Evolutionary conservation across 1,284 basidiomycete genomes (phyloP).

Genomic region (Apiotrichum akiyoshidainum): DNA sequence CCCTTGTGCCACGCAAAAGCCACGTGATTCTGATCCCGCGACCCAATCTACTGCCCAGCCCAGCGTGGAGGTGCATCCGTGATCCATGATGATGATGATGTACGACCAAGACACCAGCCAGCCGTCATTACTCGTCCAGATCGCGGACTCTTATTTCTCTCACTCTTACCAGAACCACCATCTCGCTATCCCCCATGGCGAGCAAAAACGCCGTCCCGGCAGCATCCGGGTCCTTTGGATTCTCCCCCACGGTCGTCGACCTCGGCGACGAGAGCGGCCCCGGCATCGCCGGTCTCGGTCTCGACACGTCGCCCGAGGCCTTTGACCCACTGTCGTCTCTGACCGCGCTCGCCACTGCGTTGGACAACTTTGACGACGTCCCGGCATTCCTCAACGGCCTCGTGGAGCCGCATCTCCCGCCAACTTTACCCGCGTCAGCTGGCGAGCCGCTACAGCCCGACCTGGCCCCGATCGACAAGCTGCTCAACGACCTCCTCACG

Average conservation of each 20-base stretch:
- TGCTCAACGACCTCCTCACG: conserved; percentile 68
- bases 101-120: too few species aligned
- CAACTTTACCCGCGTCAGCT: conserved; percentile 13
- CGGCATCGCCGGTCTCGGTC: not conserved
- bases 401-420: conserved; percentile 30
- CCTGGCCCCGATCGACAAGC: conserved; percentile 68
- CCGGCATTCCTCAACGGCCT: conserved; percentile 47
- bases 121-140: too few species aligned
- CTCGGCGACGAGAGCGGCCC: conserved; percentile 3
- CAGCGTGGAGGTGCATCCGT: too few species aligned
- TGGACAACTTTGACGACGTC: conserved; percentile 44
- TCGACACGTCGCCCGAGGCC: conserved; percentile 7
- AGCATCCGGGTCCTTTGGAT: not conserved
- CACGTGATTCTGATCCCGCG: not conserved
- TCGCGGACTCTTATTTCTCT: not conserved
- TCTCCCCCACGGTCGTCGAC: conserved; percentile 8
- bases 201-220: conserved; percentile 4
- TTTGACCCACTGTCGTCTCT: conserved; percentile 28
- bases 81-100: too few species aligned
- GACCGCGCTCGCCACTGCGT: conserved; percentile 35
- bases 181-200: conserved; percentile 10
- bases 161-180: not conserved
- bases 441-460: conserved; percentile 41
- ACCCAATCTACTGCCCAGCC: too few species aligned
- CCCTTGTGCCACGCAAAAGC: too few species aligned